Conservation (phyloP, 768 basidiomycete genomes). For the Tephrocybe sp. region DNA sequence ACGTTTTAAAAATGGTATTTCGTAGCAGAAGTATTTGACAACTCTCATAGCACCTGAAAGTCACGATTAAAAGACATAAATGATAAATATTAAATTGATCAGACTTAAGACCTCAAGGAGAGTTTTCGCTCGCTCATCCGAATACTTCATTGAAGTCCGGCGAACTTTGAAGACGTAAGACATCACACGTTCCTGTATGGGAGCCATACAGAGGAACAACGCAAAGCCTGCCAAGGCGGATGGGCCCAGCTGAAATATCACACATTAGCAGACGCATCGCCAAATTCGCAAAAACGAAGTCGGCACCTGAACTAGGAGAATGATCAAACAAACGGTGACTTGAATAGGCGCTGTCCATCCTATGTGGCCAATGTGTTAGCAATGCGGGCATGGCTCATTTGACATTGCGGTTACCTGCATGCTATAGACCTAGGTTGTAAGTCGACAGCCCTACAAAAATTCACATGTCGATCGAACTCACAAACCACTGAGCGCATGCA, state of each 20-base stretch:
- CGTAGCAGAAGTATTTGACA: conserved; percentile 78
- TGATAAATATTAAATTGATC: neutral
- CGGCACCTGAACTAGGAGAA: conserved; percentile 54
- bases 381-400: neutral
- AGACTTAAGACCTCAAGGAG: conserved; percentile 62
- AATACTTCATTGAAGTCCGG: conserved; percentile 55
- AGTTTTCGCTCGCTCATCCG: conserved; percentile 59
- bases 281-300: neutral
- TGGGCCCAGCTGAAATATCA: conserved; percentile 50
- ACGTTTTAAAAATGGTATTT: conserved; percentile 65
- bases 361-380: conserved; percentile 16
- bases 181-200: conserved; percentile 65
- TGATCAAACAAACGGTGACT: conserved; percentile 54
- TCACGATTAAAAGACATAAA: neutral
- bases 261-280: neutral
- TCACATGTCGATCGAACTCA: conserved; percentile 31
- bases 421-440: conserved; percentile 23
- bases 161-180: conserved; percentile 51
- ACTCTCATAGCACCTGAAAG: conserved; percentile 57
- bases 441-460: neutral
- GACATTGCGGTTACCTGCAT: conserved; percentile 30
- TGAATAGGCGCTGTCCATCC: conserved; percentile 71
- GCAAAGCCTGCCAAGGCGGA: conserved; percentile 71
- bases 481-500: conserved; percentile 70
- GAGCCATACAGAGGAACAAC: conserved; percentile 59